Evolutionary conservation across 306 rosid genomes (phyloP).

Genomic region (Alnus rubra): DNA sequence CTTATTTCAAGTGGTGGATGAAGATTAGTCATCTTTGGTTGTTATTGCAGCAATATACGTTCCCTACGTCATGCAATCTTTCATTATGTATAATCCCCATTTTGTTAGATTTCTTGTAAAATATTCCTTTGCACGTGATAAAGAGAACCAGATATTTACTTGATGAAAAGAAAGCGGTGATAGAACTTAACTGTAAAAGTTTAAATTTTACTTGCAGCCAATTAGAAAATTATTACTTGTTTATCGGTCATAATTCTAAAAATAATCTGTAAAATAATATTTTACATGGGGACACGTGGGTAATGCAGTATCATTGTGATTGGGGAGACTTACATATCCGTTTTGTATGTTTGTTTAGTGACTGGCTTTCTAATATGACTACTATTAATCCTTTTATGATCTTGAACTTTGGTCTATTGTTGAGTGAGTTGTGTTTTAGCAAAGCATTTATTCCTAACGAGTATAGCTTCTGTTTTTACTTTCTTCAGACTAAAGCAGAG

Average conservation of each 20-base stretch:
- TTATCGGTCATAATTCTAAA: no score
- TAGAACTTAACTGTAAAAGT: no score
- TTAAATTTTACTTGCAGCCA: background rate
- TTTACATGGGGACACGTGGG: background rate
- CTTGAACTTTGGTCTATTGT: background rate
- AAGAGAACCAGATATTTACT: background rate
- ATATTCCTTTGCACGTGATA: background rate
- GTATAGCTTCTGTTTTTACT: conserved; percentile 11
- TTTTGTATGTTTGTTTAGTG: background rate
- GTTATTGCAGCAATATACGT: background rate
- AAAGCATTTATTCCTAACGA: conserved; percentile 29
- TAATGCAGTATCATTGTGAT: background rate
- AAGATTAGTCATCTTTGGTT: background rate
- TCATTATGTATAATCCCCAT: background rate
- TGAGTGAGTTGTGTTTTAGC: conserved; percentile 3
- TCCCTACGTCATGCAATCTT: background rate
- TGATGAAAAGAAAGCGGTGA: no score
- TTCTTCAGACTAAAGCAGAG: conserved; percentile 43
- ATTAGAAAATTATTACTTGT: background rate
- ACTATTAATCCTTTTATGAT: background rate
- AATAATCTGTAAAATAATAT: no score
- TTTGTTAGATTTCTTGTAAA: background rate
- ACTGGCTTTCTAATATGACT: background rate
- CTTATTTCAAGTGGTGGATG: background rate
- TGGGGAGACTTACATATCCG: background rate